Conservation (phyloP, 768 basidiomycete genomes). For the Trametes cingulata region DNA sequence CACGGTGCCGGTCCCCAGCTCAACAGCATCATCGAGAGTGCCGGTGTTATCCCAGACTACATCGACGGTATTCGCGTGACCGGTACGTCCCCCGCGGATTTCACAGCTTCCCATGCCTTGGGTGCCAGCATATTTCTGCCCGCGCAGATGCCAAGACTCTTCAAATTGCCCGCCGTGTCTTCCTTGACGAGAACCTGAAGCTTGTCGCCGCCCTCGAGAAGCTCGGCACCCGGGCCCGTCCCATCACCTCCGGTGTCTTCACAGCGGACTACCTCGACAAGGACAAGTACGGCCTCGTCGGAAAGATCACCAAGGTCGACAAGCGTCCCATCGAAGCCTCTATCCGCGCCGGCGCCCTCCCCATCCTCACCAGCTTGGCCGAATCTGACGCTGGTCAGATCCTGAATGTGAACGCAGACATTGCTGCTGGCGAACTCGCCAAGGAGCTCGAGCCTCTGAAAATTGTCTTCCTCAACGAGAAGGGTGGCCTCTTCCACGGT, state of each 20-base stretch:
- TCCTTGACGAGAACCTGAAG: constrained; percentile 96
- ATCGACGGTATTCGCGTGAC: constrained; percentile 98
- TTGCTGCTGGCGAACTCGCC: constrained; percentile 95
- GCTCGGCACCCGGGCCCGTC: constrained; percentile 94
- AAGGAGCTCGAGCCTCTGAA: constrained; percentile 98
- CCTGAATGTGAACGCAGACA: constrained; percentile 97
- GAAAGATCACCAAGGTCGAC: constrained; percentile 92
- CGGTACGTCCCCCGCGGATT: constrained; percentile 45
- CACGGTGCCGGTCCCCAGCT: constrained; percentile 97
- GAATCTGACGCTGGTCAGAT: constrained; percentile 98
- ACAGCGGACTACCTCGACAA: constrained; percentile 95
- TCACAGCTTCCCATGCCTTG: background rate
- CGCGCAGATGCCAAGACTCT: constrained; percentile 86
- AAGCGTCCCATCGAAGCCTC: constrained; percentile 96
- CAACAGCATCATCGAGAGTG: constrained; percentile 90
- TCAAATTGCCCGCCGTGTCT: constrained; percentile 91
- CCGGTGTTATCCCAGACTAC: constrained; percentile 94
- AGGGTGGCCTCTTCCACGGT: constrained; percentile 97
- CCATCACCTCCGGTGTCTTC: constrained; percentile 97
- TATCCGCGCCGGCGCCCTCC: constrained; percentile 93
- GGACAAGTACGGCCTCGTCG: constrained; percentile 93
- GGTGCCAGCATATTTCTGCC: background rate
- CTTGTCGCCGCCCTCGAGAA: constrained; percentile 91
- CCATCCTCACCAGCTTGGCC: constrained; percentile 92
- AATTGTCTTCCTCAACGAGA: constrained; percentile 98